phyloP scores from a whole-genome alignment of 108 stramenopile species.

The Mediolabrus comicus region DNA sequence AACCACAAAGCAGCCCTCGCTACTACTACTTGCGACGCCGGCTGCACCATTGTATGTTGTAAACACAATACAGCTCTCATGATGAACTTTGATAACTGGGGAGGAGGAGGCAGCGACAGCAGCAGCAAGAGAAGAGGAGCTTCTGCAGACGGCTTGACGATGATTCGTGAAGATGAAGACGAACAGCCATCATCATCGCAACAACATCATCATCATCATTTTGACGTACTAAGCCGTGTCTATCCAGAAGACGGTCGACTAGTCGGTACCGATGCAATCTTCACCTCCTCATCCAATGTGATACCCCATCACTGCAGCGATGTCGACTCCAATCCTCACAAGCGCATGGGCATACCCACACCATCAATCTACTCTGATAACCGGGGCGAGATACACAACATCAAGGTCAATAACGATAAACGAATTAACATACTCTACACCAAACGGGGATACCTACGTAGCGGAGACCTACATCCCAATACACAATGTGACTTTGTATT shows the following conservation, averaged over 20 bases:
- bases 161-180: background rate
- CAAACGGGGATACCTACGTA: conserved; percentile 48
- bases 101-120: background rate
- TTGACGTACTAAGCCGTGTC: background rate
- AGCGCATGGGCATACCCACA: conserved; percentile 21
- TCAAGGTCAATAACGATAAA: conserved; percentile 29
- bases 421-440: conserved; percentile 57
- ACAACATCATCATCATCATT: background rate
- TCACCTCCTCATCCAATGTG: conserved; percentile 21
- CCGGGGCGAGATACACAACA: conserved; percentile 58
- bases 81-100: background rate
- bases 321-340: background rate
- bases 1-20: too few species aligned
- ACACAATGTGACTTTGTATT: conserved; percentile 49
- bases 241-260: conserved; percentile 28
- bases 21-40: too few species aligned
- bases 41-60: too few species aligned
- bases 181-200: too few species aligned
- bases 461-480: conserved; percentile 56
- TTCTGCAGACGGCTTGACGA: background rate
- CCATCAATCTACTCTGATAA: conserved; percentile 43
- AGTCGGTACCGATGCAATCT: conserved; percentile 29
- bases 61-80: too few species aligned
- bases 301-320: background rate
- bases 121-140: background rate